phyloP scores from a whole-genome alignment of 208 protist species.

The Entamoeba histolytica region DNA sequence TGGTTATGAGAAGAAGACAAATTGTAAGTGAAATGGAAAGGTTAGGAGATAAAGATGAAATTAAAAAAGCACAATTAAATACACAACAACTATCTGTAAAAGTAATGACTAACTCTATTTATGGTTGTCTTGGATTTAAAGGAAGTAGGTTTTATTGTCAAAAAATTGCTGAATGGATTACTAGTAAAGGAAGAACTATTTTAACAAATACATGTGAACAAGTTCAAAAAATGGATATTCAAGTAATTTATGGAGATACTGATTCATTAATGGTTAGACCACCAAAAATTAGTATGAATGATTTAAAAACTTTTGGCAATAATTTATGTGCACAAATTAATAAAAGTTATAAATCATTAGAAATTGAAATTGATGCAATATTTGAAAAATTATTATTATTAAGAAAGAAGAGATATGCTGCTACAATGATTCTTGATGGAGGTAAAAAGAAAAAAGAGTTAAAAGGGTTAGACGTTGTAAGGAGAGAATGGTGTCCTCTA shows the following conservation, averaged over 20 bases:
- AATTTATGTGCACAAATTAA: background rate
- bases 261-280: slow-evolving; percentile 92
- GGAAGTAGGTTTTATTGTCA: slow-evolving; percentile 88
- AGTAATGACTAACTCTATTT: slow-evolving; percentile 25
- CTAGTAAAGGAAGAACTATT: slow-evolving; percentile 64
- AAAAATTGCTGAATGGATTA: slow-evolving; percentile 86
- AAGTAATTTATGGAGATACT: slow-evolving; percentile 80
- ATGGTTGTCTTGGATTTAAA: slow-evolving; percentile 92
- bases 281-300: background rate
- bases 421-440: background rate
- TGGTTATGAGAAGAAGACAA: background rate
- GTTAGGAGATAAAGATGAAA: background rate
- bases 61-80: background rate
- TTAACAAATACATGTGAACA: slow-evolving; percentile 71
- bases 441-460: slow-evolving; percentile 45
- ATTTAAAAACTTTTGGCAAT: background rate
- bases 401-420: slow-evolving; percentile 71
- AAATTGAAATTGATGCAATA: background rate
- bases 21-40: slow-evolving; percentile 2
- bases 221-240: slow-evolving; percentile 26
- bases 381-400: slow-evolving; percentile 42
- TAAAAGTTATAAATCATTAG: background rate
- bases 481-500: slow-evolving; percentile 94
- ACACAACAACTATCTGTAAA: slow-evolving; percentile 22
- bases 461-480: slow-evolving; percentile 95